Evolutionary conservation across 768 basidiomycete genomes (phyloP), one percentile per base, ranked within the genome.

Genomic region (Suillus plorans): DNA sequence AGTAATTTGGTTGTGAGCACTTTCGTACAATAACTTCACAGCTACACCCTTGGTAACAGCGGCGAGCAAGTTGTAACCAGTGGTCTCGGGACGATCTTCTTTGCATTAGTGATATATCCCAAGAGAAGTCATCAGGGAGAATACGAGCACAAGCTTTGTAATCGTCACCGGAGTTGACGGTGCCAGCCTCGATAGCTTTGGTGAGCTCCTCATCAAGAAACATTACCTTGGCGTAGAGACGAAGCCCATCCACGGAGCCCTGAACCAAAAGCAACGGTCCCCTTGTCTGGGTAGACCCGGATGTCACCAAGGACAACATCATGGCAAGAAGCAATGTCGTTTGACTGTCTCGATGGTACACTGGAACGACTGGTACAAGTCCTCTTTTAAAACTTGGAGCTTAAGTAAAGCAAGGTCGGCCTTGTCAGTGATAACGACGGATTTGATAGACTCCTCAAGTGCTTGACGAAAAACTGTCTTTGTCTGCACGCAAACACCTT

Each of bases 201-300:
- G 95, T 89, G 66, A 99, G 87, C 77, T 98, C 96, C 75, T 99
- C 97, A 31, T 93, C 95, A 63, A 99, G 76, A 44, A 97, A 97
- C 81, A 89, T 69, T 42, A 97, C 97, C 85, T 95, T 95, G 70
- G 89, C 86, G 80, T 90, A 99, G 64, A 99, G 85, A 82, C 97
- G 93, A 99, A 61, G 89, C 96, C 97, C 97, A 99, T 72, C 97
- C 97, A 81, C 99, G 97, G 68, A 99, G 92, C 85, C 97, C 97
- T 70, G 97, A 98, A 72, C 90, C 97, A 81, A 99, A 99, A 61
- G 97, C 97, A 74, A 99, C 92, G 67, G 97, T 99, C 72, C 97
- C 97, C 80, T 90, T 85, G 73, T 99, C 97, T 72, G 97, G 97
- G 84, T 97, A 98, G 71, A 98, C 95, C 82, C 99, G 97, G 77